Base-by-base conservation (phyloP, 2,329 filamentous ascomycete species). In the Niveomyces coronatus region DNA sequence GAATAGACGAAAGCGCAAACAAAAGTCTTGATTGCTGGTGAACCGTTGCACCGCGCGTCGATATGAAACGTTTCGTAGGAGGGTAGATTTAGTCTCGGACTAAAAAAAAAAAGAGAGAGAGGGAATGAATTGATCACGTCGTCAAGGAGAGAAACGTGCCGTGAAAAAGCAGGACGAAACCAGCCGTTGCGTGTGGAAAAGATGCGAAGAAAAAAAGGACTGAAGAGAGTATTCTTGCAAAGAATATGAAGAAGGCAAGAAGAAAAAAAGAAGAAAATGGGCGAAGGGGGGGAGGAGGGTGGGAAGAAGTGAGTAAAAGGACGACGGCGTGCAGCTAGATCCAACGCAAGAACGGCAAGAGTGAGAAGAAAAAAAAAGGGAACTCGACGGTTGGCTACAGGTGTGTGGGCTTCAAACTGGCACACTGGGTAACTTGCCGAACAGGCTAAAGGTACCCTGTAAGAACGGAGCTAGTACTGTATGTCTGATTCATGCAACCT, bases 61-160 rank as follows among this genome's bases (percentile, higher is more conserved):
- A 19, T 9, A 19, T 37, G 26, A 3, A 17, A 19, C 24, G 37
- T 38, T n/a, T 28, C 36, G 37, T 39, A 26, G 15, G 31, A 26
- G 24, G 37, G 23, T 14, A 11, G 4, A 16, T 34, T 15, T 39
- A 40, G 37, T 40, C 37, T 4, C 37, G 31, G 37, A 40, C 37
- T 40, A 35, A 32, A 27, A 34, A 20, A 23, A 24, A 14, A n/a
- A 35, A 39, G 24, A 38, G 22, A 35, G 27, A 41, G 35, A 31
- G 37, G n/a, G n/a, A n/a, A n/a, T n/a, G 36, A 34, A 40, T 35
- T 31, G 18, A 31, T 26, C 29, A 43, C 33, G 36, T 37, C 35
- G 32, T 38, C 30, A 37, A 37, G 22, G 31, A 30, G 31, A 37
- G 40, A 37, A 35, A 40, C 28, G 16, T n/a, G 20, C 20, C n/a